phyloP scores from a whole-genome alignment of 1,139 yeast species.

The Kodamaea alishanica region DNA sequence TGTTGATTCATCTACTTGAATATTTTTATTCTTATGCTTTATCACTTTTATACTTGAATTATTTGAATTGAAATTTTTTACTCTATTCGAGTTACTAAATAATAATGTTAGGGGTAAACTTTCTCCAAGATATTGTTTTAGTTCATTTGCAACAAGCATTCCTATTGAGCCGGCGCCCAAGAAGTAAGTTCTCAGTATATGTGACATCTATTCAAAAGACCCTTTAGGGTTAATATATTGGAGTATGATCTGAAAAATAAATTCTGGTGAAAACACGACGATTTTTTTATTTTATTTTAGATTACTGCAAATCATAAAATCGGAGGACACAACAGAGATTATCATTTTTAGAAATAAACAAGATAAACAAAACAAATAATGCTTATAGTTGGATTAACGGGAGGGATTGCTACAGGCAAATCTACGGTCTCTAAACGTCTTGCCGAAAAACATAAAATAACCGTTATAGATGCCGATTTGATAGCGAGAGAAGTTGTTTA shows the following conservation, averaged over 20 bases:
- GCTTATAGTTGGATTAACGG: slow-evolving; percentile 91
- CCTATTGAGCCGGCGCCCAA: slow-evolving; percentile 48
- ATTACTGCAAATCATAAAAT: too few relatives aligned
- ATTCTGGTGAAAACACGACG: too few relatives aligned
- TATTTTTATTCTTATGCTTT: slow-evolving; percentile 18
- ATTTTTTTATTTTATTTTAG: too few relatives aligned
- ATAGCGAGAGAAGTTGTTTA: slow-evolving; percentile 82
- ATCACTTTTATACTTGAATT: slow-evolving; percentile 34
- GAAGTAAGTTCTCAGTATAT: slow-evolving; percentile 27
- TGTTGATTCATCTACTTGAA: slow-evolving; percentile 11
- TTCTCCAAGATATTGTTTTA: slow-evolving; percentile 27
- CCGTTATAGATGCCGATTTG: slow-evolving; percentile 83
- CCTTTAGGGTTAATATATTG: too few relatives aligned
- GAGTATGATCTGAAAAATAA: too few relatives aligned
- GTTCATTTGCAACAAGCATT: slow-evolving; percentile 37
- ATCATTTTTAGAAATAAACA: neutral
- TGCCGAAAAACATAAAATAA: slow-evolving; percentile 46
- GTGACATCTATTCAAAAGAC: slow-evolving; percentile 1
- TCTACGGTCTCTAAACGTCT: slow-evolving; percentile 77
- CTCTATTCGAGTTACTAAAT: slow-evolving; percentile 34
- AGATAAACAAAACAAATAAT: slow-evolving; percentile 32
- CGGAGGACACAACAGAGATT: neutral
- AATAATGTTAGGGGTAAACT: slow-evolving; percentile 35
- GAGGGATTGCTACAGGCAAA: slow-evolving; percentile 95
- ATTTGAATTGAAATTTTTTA: slow-evolving; percentile 36